Evolutionary conservation across 495 filamentous ascomycete species (phyloP).

Genomic region (Aspergillus taichungensis): DNA sequence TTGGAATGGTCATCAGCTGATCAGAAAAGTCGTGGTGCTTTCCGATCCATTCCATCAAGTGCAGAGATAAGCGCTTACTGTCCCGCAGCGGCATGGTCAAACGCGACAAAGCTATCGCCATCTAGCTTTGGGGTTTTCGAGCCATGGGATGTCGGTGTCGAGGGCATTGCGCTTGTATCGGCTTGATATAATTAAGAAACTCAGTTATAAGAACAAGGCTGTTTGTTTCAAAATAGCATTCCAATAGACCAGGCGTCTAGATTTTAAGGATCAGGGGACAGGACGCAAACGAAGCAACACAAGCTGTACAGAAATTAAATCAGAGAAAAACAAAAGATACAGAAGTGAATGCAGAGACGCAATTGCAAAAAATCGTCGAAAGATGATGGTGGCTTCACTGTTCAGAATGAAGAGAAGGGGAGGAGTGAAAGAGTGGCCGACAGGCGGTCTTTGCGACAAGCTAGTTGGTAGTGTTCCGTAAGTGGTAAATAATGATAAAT

Average conservation of each 20-base stretch:
- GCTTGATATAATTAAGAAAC: not conserved
- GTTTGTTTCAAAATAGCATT: conserved; percentile 8
- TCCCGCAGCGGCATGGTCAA: conserved; percentile 79
- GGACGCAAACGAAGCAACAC: too few relatives aligned
- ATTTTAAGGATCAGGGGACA: too few relatives aligned
- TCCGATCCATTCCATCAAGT: not conserved
- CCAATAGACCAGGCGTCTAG: not conserved
- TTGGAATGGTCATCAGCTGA: not conserved
- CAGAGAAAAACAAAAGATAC: too few relatives aligned
- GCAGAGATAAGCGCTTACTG: conserved; percentile 61
- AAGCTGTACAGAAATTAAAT: too few relatives aligned
- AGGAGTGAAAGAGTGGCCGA: too few relatives aligned
- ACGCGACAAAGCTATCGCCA: conserved; percentile 54
- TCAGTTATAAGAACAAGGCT: not conserved
- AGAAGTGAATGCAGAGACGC: too few relatives aligned
- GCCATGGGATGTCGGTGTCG: conserved; percentile 27
- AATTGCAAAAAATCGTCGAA: too few relatives aligned
- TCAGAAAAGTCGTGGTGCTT: not conserved
- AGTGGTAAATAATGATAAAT: too few relatives aligned
- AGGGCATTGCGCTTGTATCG: conserved; percentile 22
- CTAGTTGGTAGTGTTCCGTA: too few relatives aligned
- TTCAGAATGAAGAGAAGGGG: too few relatives aligned
- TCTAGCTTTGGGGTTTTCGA: conserved; percentile 31
- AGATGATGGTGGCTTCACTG: too few relatives aligned
- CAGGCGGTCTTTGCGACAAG: too few relatives aligned